Percentiles rank a stretch among this genome's conserved stretches.
These are phyloP conservation scores for Fusarium beomiforme DNA, from an alignment of 2,329 filamentous ascomycete species.

Conservation along the genomic window DNA sequence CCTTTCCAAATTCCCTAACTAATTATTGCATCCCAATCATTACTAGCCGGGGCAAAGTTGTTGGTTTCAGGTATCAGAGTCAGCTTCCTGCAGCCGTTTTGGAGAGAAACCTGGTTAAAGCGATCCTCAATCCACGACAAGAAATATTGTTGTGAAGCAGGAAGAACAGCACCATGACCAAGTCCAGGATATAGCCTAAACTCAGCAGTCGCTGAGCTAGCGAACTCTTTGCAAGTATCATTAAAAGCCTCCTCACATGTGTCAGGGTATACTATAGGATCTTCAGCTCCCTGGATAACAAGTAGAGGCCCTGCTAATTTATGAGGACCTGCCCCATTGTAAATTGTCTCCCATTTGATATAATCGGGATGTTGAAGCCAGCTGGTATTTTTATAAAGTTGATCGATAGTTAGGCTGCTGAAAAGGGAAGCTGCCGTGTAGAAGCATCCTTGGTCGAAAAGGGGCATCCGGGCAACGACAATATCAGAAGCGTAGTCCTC, in stretches of 20 bases:
- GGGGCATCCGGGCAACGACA: background rate
- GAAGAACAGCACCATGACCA: background rate
- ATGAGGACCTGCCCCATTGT: slow-evolving; percentile 32
- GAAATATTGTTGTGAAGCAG: background rate
- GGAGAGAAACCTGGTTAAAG: background rate
- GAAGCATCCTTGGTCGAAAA: background rate
- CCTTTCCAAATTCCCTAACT: rapidly evolving
- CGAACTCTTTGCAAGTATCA: slow-evolving; percentile 15
- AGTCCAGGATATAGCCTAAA: background rate
- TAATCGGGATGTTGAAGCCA: background rate
- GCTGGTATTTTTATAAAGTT: slow-evolving; percentile 1
- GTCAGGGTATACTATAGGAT: slow-evolving; percentile 19
- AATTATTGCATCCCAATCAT: background rate
- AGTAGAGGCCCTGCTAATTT: slow-evolving; percentile 34
- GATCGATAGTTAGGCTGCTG: background rate
- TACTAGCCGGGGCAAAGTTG: background rate
- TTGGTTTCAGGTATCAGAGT: background rate
- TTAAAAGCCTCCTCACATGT: slow-evolving; percentile 21
- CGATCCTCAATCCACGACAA: background rate
- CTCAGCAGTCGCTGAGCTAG: background rate
- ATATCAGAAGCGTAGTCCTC: slow-evolving; percentile 3
- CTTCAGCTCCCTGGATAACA: slow-evolving; percentile 35
- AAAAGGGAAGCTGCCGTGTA: background rate
- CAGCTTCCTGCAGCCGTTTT: background rate
- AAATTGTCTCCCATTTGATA: background rate